Conservation (phyloP, 768 basidiomycete genomes). For the Collybiopsis luxurians region DNA sequence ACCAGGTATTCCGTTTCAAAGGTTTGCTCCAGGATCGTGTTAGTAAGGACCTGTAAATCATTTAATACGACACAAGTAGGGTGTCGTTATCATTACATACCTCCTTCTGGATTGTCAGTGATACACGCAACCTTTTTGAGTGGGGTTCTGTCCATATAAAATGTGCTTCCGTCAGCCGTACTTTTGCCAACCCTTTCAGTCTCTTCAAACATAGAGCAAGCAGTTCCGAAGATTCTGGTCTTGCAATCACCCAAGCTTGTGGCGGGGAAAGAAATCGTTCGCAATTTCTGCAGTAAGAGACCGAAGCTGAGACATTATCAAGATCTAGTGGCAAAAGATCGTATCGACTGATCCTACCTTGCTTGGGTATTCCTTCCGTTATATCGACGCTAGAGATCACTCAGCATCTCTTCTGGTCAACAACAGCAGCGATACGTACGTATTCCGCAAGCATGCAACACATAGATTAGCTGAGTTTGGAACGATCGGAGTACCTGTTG, state of each 20-base stretch:
- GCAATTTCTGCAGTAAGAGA: slow-evolving; percentile 94
- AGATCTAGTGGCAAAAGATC: not conserved
- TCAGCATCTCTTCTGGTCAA: not conserved
- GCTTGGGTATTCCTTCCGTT: slow-evolving; percentile 96
- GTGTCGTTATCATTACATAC: slow-evolving; percentile 36
- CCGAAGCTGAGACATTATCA: slow-evolving; percentile 52
- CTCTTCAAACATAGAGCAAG: slow-evolving; percentile 94
- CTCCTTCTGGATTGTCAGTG: slow-evolving; percentile 98
- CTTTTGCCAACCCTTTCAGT: slow-evolving; percentile 90
- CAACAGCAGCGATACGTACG: slow-evolving; percentile 41
- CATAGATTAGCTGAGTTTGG: slow-evolving; percentile 94
- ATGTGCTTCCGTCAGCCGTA: slow-evolving; percentile 95
- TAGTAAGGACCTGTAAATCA: slow-evolving; percentile 73
- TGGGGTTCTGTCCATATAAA: slow-evolving; percentile 99
- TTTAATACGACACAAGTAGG: not conserved
- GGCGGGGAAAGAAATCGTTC: slow-evolving; percentile 95
- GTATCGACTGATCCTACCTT: slow-evolving; percentile 43
- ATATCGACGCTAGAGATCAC: slow-evolving; percentile 76
- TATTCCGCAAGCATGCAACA: slow-evolving; percentile 84
- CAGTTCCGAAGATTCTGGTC: slow-evolving; percentile 89
- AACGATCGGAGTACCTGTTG: slow-evolving; percentile 82
- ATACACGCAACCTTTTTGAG: slow-evolving; percentile 88
- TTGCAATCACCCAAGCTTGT: slow-evolving; percentile 77
- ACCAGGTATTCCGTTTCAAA: slow-evolving; percentile 97
- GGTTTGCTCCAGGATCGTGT: slow-evolving; percentile 94